Base-by-base conservation (phyloP, 1,284 basidiomycete species). In the Ceratorhiza oryzae-sativae region DNA sequence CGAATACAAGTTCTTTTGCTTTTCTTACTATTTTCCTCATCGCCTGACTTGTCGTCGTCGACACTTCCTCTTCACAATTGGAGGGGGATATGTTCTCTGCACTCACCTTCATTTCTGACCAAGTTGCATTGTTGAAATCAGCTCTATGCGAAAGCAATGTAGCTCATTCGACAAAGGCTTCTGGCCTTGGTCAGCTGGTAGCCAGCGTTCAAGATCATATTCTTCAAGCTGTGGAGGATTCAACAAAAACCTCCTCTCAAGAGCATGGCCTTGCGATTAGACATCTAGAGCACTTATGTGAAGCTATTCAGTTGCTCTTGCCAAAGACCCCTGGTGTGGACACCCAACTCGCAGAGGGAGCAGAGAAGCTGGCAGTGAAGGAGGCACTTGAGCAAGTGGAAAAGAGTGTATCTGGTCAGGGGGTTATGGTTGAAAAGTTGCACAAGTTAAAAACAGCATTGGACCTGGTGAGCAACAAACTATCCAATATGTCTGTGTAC, bases 381-480 rank as follows among this genome's bases (percentile, higher is more conserved):
- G 36, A 55, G n/a, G 27, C 39, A 1, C 18, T 68, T 1, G 65
- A 68, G 39, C 18, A 39, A 10, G 36, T 68, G 20, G 65, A 68
- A 4, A 39, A 39, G 23, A 30, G 45, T 30, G 30, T 45, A n/a
- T 23, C 25, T 10, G 53, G 20, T 13, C 36, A 46, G 10, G 41
- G 23, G 39, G 20, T 10, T 5, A 27, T 68, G 9, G 20, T 42
- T 15, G 36, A 36, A 23, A 51, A 25, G 18, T 27, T 55, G 20
- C 49, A 68, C 3, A 39, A 36, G 6, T 10, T 75, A 55, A 79
- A 78, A 0, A 45, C 79, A 41, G 78, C 79, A 56, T 70, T 80
- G 2, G 73, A 74, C 23, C 77, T 77, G 53, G 51, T 80, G 39
- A 76, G 80, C 63, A 76, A 75, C 12, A 74, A 71, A 25, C 73